Conservation (phyloP, 1,139 yeast species). For the Pichia sp. region DNA sequence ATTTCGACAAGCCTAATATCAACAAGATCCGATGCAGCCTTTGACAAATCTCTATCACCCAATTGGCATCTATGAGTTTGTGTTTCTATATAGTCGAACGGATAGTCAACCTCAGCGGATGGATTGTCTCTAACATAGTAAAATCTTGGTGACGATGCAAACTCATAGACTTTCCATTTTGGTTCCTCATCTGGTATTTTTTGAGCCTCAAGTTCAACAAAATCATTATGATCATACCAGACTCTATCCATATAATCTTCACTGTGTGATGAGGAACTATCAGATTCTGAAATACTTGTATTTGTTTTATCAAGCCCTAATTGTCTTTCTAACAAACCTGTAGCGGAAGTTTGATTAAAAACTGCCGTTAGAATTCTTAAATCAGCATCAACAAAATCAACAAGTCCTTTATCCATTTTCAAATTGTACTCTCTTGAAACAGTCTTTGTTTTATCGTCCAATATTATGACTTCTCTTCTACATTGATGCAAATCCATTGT, state of each 20-base stretch:
- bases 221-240: slow-evolving; percentile 84
- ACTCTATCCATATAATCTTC: slow-evolving; percentile 12
- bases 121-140: slow-evolving; percentile 64
- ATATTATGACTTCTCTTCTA: slow-evolving; percentile 54
- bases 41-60: slow-evolving; percentile 50
- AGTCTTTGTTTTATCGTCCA: slow-evolving; percentile 49
- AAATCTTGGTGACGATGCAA: slow-evolving; percentile 70
- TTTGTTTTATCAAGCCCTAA: slow-evolving; percentile 29
- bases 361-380: slow-evolving; percentile 63
- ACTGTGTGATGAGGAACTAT: slow-evolving; percentile 18
- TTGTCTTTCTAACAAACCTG: slow-evolving; percentile 42
- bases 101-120: slow-evolving; percentile 46
- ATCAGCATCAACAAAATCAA: slow-evolving; percentile 67
- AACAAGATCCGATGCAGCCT: slow-evolving; percentile 43
- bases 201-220: slow-evolving; percentile 61
- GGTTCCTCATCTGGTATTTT: slow-evolving; percentile 47
- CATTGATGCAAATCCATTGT: slow-evolving; percentile 80
- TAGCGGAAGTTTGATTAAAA: slow-evolving; percentile 52
- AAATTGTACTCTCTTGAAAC: slow-evolving; percentile 51
- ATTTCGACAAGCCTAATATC: slow-evolving; percentile 38
- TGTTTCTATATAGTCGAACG: slow-evolving; percentile 30
- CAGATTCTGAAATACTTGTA: slow-evolving; percentile 14
- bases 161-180: slow-evolving; percentile 51
- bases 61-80: slow-evolving; percentile 58
- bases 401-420: slow-evolving; percentile 71